These are phyloP conservation scores for Camillea tinctor DNA, from an alignment of 2,329 filamentous ascomycete species.

Conservation along the genomic window DNA sequence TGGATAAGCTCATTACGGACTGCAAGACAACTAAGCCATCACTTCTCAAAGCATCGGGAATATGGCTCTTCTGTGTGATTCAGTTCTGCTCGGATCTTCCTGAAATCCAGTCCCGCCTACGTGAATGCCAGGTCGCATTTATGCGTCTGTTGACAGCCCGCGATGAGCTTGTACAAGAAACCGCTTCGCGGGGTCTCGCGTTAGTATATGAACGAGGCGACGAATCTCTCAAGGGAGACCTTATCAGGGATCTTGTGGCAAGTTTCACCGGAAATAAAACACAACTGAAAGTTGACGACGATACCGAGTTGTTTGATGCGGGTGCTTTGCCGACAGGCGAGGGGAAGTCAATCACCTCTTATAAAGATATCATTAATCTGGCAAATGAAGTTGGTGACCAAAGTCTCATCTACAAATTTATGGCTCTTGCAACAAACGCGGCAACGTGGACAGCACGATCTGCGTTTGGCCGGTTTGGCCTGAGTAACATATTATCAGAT, in stretches of 20 bases:
- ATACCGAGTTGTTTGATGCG: conserved; percentile 91
- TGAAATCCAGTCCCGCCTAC: conserved; percentile 70
- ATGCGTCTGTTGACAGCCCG: conserved; percentile 82
- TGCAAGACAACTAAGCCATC: conserved; percentile 86
- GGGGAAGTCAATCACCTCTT: conserved; percentile 85
- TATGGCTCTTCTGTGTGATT: conserved; percentile 90
- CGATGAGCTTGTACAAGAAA: conserved; percentile 94
- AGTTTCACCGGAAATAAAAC: conserved; percentile 80
- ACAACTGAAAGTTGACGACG: conserved; percentile 78
- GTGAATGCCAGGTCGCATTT: conserved; percentile 82
- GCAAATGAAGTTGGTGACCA: conserved; percentile 97
- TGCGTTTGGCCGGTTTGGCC: conserved; percentile 89
- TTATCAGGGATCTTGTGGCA: conserved; percentile 83
- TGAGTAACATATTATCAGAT: conserved; percentile 88
- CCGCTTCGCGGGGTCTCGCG: conserved; percentile 85
- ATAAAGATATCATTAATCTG: conserved; percentile 93
- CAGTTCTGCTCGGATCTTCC: conserved; percentile 83
- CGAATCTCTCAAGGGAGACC: conserved; percentile 71
- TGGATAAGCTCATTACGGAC: conserved; percentile 73
- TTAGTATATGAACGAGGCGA: conserved; percentile 93
- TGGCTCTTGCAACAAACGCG: conserved; percentile 94
- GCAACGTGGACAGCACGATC: conserved; percentile 97
- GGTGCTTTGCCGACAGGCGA: conserved; percentile 88
- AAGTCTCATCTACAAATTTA: conserved; percentile 95
- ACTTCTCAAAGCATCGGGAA: conserved; percentile 85